Conservation (phyloP, 2,329 filamentous ascomycete species). For the Pseudogymnoascus sp. region DNA sequence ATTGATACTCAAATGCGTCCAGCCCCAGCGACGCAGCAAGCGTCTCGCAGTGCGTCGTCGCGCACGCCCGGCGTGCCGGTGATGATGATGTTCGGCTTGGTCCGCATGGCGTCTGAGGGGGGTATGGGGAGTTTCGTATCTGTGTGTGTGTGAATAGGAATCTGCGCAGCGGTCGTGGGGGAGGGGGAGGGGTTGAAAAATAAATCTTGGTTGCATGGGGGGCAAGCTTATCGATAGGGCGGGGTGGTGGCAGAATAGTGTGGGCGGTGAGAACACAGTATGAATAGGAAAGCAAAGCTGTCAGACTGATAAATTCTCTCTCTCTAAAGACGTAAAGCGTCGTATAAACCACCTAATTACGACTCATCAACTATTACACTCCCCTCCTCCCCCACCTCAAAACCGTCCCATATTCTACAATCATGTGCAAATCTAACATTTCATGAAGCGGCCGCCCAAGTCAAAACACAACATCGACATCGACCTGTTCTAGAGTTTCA, state of each 20-base stretch:
- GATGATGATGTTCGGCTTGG: conserved; percentile 79
- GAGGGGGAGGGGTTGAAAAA: background rate
- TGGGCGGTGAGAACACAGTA: background rate
- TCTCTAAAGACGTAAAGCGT: background rate
- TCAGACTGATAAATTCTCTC: background rate
- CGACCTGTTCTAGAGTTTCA: background rate
- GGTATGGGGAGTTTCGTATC: background rate
- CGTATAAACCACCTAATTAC: background rate
- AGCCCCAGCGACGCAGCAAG: conserved; percentile 71
- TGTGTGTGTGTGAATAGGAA: background rate
- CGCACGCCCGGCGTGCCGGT: conserved; percentile 92
- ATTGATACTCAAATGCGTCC: conserved; percentile 80
- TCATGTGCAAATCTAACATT: conserved; percentile 5
- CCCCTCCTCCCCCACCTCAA: background rate
- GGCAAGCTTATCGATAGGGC: conserved; percentile 11
- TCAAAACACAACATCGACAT: background rate
- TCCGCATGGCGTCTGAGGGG: conserved; percentile 35
- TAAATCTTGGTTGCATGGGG: background rate
- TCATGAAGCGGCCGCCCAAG: background rate
- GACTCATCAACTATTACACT: background rate
- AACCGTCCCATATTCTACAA: background rate
- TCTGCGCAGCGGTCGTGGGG: background rate
- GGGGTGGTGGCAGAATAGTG: conserved; percentile 9
- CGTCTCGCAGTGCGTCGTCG: conserved; percentile 80
- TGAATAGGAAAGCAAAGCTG: background rate